phyloP scores from a whole-genome alignment of 2,329 filamentous ascomycete genomes.

The Xylaria polymorpha region DNA sequence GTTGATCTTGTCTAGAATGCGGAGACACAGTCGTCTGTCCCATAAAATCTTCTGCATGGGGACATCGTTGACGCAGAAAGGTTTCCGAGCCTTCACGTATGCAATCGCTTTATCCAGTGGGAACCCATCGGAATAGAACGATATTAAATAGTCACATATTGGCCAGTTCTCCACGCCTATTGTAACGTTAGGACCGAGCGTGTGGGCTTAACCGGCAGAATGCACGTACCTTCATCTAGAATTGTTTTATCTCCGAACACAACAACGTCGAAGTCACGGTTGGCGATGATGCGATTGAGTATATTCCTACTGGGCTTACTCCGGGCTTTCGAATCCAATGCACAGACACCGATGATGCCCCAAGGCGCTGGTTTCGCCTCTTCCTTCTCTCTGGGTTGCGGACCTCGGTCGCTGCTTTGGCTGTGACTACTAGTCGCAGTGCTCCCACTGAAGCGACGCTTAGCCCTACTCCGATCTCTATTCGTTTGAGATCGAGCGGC shows the following conservation, averaged over 20 bases:
- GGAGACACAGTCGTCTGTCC: slow-evolving; percentile 91
- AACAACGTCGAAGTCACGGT: slow-evolving; percentile 93
- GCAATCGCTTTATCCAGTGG: slow-evolving; percentile 96
- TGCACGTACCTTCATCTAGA: slow-evolving; percentile 79
- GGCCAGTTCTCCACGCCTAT: slow-evolving; percentile 57
- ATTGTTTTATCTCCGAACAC: slow-evolving; percentile 99
- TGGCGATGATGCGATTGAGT: slow-evolving; percentile 87
- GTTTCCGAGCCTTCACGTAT: slow-evolving; percentile 91
- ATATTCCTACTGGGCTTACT: slow-evolving; percentile 98
- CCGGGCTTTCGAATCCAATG: slow-evolving; percentile 92
- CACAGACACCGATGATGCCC: slow-evolving; percentile 89
- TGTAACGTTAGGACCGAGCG: slow-evolving; percentile 42
- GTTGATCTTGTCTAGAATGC: slow-evolving; percentile 86
- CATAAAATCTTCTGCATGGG: slow-evolving; percentile 97
- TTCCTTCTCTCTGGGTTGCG: slow-evolving; percentile 67
- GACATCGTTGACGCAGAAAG: slow-evolving; percentile 97
- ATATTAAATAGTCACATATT: slow-evolving; percentile 87
- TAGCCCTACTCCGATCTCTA: slow-evolving; percentile 74
- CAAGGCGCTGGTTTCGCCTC: slow-evolving; percentile 69
- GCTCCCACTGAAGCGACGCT: slow-evolving; percentile 83
- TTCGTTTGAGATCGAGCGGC: slow-evolving; percentile 57
- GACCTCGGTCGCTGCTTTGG: slow-evolving; percentile 75
- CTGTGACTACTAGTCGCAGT: slow-evolving; percentile 85
- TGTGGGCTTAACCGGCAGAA: background rate
- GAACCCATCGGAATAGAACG: slow-evolving; percentile 98